A percentile compares a stretch with the other conserved stretches of the same genome.
Evolutionary conservation across 257 asterid species (phyloP).

Genomic region (Lavandula angustifolia): DNA sequence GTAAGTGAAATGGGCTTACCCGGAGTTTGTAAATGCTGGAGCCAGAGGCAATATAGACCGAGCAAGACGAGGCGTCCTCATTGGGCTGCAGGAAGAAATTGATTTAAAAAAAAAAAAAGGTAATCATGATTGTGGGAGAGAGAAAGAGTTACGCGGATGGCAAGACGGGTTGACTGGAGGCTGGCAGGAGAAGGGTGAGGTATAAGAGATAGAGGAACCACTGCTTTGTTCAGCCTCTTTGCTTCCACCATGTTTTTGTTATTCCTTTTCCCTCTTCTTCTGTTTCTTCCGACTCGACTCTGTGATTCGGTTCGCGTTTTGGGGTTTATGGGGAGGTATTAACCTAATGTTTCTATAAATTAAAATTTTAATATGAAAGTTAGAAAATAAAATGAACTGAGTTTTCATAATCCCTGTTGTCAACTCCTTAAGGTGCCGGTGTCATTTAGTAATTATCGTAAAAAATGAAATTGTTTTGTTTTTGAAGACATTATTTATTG

Average conservation of each 20-base stretch:
- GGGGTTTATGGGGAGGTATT: not conserved
- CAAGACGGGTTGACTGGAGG: constrained; percentile 86
- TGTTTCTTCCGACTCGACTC: no score
- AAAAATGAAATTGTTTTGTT: no score
- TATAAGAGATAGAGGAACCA: constrained; percentile 62
- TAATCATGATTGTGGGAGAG: not conserved
- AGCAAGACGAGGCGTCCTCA: constrained; percentile 60
- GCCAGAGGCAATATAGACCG: constrained; percentile 84
- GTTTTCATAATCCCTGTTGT: no score
- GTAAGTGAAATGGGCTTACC: constrained; percentile 42
- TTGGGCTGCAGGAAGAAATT: constrained; percentile 48
- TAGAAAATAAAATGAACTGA: no score
- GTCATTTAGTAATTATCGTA: no score
- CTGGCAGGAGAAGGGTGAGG: constrained; percentile 76
- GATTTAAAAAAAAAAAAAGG: no score
- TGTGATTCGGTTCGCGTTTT: no score
- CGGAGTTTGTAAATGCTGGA: constrained; percentile 60
- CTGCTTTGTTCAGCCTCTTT: constrained; percentile 72
- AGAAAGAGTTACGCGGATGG: constrained; percentile 52
- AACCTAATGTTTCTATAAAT: no score
- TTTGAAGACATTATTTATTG: no score
- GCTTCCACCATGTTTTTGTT: constrained; percentile 56
- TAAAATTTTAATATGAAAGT: no score
- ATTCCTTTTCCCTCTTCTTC: not conserved
- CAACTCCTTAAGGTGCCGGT: no score